A percentile compares a stretch with the other conserved stretches of the same genome.
These are phyloP conservation scores for Erysiphe pulchra DNA, from an alignment of 2,329 filamentous ascomycete species.

Conservation along the genomic window DNA sequence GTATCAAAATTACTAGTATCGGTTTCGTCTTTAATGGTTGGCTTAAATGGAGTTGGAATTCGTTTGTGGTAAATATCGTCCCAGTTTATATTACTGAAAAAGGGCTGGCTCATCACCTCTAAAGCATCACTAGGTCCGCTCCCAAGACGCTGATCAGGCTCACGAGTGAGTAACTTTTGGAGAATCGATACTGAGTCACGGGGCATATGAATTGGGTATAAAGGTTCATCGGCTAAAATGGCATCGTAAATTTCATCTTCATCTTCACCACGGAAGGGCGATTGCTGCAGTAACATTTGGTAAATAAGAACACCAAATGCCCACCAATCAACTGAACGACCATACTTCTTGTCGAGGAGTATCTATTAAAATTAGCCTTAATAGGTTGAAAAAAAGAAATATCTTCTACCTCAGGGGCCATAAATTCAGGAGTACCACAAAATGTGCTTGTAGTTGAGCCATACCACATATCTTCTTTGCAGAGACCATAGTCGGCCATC, in stretches of 20 bases:
- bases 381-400: neutral
- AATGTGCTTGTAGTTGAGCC: conserved; percentile 92
- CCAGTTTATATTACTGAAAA: conserved; percentile 96
- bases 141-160: conserved; percentile 78
- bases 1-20: conserved; percentile 99
- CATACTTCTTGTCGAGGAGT: conserved; percentile 93
- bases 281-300: conserved; percentile 97
- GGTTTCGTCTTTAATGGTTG: conserved; percentile 69
- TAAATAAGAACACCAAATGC: conserved; percentile 97
- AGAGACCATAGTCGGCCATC: conserved; percentile 93
- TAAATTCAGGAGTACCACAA: conserved; percentile 98
- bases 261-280: conserved; percentile 93
- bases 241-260: conserved; percentile 99
- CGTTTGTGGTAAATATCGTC: conserved; percentile 96
- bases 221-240: conserved; percentile 85
- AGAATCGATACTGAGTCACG: conserved; percentile 92
- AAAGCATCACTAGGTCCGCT: conserved; percentile 92
- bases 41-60: conserved; percentile 68
- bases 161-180: conserved; percentile 85
- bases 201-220: conserved; percentile 98
- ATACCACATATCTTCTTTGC: conserved; percentile 99
- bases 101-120: conserved; percentile 96
- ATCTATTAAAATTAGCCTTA: conserved; percentile 31
- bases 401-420: conserved; percentile 69
- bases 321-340: conserved; percentile 96